These are phyloP conservation scores for Rhodotorula kratochvilovae DNA, from an alignment of 768 basidiomycete species.

Conservation along the genomic window DNA sequence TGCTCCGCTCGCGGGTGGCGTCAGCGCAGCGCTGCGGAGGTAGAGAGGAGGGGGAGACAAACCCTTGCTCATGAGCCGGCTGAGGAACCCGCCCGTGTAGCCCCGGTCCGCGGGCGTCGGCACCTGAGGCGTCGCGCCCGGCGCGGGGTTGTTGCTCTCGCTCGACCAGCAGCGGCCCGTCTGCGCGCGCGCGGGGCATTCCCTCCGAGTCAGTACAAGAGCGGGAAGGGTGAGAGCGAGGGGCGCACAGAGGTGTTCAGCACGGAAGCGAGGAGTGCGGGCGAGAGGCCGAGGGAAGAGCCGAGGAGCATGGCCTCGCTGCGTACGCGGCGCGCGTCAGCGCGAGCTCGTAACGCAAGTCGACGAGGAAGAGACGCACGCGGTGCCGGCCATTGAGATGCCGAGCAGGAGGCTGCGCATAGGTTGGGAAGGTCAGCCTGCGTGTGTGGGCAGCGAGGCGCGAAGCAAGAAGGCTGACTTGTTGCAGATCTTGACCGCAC, in stretches of 20 bases:
- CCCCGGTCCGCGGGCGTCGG: conserved; percentile 73
- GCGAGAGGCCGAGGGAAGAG: conserved; percentile 70
- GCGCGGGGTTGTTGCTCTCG: conserved; percentile 75
- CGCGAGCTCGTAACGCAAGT: too few relatives aligned
- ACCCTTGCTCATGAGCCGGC: conserved; percentile 31
- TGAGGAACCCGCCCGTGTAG: conserved; percentile 65
- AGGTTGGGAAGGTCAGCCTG: neutral
- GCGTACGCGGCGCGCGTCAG: neutral
- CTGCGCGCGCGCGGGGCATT: neutral
- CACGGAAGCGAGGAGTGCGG: conserved; percentile 69
- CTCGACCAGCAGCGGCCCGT: conserved; percentile 43
- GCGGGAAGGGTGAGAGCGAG: neutral
- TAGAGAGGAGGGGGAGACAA: neutral
- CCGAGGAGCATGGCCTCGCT: conserved; percentile 82
- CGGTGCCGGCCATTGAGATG: conserved; percentile 49
- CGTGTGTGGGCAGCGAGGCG: too few relatives aligned
- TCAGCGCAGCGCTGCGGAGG: too few relatives aligned
- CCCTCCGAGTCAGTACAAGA: neutral
- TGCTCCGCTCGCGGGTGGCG: conserved; percentile 49
- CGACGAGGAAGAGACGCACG: conserved; percentile 6
- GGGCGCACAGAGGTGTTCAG: conserved; percentile 58
- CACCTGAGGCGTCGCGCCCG: conserved; percentile 60
- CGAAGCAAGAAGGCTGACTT: conserved; percentile 55
- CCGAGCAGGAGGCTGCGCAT: conserved; percentile 53
- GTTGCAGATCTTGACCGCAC: conserved; percentile 83